These are phyloP conservation scores for Malus domestica DNA, from an alignment of 306 rosid species.

Conservation along the genomic window ASM211411v1 NC_041803.1:14475501-14476000, in stretches of 20 bases:
- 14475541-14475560: too few relatives aligned
- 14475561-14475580: too few relatives aligned
- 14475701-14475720: rapidly evolving
- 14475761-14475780: neutral
- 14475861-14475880: constrained; percentile 17
- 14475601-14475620: too few relatives aligned
- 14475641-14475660: too few relatives aligned
- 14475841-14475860: neutral
- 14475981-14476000: neutral
- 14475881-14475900: constrained; percentile 9
- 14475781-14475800: rapidly evolving
- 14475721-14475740: neutral
- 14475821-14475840: neutral
- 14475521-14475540: too few relatives aligned
- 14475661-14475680: too few relatives aligned
- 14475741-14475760: neutral
- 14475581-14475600: too few relatives aligned
- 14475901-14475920: neutral
- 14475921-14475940: neutral
- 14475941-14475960: neutral
- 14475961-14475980: neutral
- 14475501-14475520: rapidly evolving
- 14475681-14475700: too few relatives aligned
- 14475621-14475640: neutral
- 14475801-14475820: neutral